Conservation (phyloP, 257 asterid species). For the Salvia splendens region DNA sequence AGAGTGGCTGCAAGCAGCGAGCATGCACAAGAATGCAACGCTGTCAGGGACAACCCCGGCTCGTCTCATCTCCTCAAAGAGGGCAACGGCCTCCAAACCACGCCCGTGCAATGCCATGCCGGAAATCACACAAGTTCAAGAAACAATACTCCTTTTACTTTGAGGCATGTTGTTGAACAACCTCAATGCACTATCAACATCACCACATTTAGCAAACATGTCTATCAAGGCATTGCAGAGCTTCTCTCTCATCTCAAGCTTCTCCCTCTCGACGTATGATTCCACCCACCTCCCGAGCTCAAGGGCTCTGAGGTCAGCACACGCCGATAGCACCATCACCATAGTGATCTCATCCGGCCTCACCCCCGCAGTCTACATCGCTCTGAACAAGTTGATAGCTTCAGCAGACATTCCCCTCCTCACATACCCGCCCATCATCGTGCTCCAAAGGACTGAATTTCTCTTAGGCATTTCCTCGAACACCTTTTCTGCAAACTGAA, state of each 20-base stretch:
- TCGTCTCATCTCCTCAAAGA: constrained; percentile 72
- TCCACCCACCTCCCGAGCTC: constrained; percentile 81
- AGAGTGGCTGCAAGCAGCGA: constrained; percentile 85
- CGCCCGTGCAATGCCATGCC: constrained; percentile 78
- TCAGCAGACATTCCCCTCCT: constrained; percentile 60
- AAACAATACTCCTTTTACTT: constrained; percentile 55
- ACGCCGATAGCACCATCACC: constrained; percentile 71
- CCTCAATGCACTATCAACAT: constrained; percentile 59
- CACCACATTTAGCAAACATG: constrained; percentile 87
- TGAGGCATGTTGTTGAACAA: constrained; percentile 52
- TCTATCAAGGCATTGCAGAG: constrained; percentile 67
- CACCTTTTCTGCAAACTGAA: constrained; percentile 50
- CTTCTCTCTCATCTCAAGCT: constrained; percentile 47
- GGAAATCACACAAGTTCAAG: constrained; percentile 72
- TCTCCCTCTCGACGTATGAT: constrained; percentile 54
- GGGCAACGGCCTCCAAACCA: constrained; percentile 56
- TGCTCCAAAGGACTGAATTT: constrained; percentile 63
- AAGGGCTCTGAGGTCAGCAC: constrained; percentile 69
- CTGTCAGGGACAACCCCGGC: constrained; percentile 55
- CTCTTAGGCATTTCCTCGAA: constrained; percentile 87
- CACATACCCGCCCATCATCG: constrained; percentile 73
- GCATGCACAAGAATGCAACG: constrained; percentile 68
- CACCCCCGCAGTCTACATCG: constrained; percentile 58
- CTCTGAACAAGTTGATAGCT: constrained; percentile 55
- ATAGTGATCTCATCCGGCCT: constrained; percentile 73